phyloP scores from a whole-genome alignment of 352 stramenopile genomes.

The Globisporangium cystogenes region DNA sequence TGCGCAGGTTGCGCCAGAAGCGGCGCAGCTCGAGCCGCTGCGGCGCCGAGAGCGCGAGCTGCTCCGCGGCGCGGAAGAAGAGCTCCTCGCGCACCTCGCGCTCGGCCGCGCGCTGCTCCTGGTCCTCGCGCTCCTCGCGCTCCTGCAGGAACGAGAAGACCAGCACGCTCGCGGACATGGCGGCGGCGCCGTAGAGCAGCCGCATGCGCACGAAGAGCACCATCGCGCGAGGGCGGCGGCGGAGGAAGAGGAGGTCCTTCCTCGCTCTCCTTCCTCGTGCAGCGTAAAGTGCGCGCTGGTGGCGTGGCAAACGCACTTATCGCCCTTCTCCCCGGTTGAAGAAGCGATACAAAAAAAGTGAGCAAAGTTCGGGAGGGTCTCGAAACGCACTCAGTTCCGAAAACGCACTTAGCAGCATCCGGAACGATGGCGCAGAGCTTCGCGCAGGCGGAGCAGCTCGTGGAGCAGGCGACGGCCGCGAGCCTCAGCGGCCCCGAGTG shows the following conservation, averaged over 20 bases:
- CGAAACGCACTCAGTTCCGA: background rate
- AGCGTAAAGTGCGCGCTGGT: no score
- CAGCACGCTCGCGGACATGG: slow-evolving; percentile 71
- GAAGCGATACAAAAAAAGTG: no score
- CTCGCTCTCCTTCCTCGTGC: no score
- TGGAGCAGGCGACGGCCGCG: slow-evolving; percentile 53
- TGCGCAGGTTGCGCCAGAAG: slow-evolving; percentile 76
- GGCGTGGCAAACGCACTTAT: no score
- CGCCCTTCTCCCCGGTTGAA: no score
- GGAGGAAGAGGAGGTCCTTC: no score
- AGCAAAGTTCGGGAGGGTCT: background rate
- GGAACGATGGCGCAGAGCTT: slow-evolving; percentile 31
- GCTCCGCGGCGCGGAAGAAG: slow-evolving; percentile 65
- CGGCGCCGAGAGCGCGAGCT: slow-evolving; percentile 42
- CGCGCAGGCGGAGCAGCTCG: slow-evolving; percentile 34
- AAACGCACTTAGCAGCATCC: background rate
- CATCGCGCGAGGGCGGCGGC: background rate
- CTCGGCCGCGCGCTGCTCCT: slow-evolving; percentile 47
- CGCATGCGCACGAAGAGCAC: slow-evolving; percentile 46
- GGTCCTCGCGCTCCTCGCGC: slow-evolving; percentile 61
- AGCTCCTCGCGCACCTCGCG: slow-evolving; percentile 45
- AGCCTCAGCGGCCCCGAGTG: slow-evolving; percentile 48
- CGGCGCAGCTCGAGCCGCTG: slow-evolving; percentile 66
- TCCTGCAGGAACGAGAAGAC: slow-evolving; percentile 81
- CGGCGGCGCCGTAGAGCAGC: slow-evolving; percentile 67